Conservation (phyloP, 306 rosid genomes). For the Spatholobus suberectus region DNA sequence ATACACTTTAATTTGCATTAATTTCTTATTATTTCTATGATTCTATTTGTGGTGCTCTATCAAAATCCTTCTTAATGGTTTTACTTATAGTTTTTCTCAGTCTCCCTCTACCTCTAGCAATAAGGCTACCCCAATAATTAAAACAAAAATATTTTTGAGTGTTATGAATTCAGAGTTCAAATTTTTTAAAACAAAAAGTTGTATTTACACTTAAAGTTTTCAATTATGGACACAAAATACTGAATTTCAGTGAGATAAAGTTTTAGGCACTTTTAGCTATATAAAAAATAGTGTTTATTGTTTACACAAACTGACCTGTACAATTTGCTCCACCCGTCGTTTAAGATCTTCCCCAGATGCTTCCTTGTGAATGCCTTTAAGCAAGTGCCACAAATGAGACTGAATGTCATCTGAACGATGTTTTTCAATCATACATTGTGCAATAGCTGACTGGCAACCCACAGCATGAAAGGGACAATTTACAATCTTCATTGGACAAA, state of each 20-base stretch:
- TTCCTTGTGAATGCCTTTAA: conserved; percentile 65
- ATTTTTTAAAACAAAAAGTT: background rate
- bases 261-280: background rate
- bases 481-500: conserved; percentile 87
- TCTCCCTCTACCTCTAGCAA: background rate
- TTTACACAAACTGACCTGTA: conserved; percentile 54
- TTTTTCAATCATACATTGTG: conserved; percentile 58
- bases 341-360: conserved; percentile 61
- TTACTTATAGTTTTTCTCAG: background rate
- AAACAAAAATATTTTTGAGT: background rate
- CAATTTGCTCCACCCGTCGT: conserved; percentile 59
- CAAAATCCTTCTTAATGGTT: background rate
- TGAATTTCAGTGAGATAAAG: background rate
- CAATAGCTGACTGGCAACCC: conserved; percentile 72
- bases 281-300: background rate
- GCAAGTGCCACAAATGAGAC: conserved; percentile 65
- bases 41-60: too few relatives aligned
- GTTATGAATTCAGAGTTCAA: background rate
- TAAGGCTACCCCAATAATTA: background rate
- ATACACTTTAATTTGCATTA: too few relatives aligned
- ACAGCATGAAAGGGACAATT: conserved; percentile 79
- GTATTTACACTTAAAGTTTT: background rate
- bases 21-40: too few relatives aligned
- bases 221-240: background rate
- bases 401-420: conserved; percentile 58